Evolutionary conservation across 1,284 basidiomycete genomes (phyloP).

Genomic region (Sphagnurus paluster): DNA sequence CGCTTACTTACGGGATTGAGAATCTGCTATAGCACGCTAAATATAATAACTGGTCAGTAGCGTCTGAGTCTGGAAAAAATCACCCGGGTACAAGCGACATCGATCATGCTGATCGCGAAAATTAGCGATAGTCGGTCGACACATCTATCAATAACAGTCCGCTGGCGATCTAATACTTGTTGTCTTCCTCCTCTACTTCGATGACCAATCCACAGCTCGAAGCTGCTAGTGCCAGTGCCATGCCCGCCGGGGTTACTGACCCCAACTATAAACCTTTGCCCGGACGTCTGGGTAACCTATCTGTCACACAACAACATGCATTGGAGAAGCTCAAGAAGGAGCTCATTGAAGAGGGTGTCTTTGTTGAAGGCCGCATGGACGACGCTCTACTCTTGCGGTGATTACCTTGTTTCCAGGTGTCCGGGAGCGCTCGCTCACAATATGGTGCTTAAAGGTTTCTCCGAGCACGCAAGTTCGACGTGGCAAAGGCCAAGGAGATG

Average conservation of each 20-base stretch:
- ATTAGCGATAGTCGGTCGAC: not conserved
- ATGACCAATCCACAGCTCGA: conserved; percentile 1
- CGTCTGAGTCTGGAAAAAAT: too few species aligned
- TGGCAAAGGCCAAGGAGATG: conserved; percentile 84
- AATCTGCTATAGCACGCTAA: not conserved
- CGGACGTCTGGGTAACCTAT: conserved; percentile 84
- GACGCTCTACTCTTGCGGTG: conserved; percentile 78
- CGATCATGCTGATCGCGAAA: not conserved
- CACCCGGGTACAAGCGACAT: not conserved
- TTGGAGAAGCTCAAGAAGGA: conserved; percentile 75
- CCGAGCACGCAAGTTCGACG: conserved; percentile 91
- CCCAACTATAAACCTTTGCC: conserved; percentile 73
- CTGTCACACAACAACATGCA: conserved; percentile 63
- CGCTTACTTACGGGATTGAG: not conserved
- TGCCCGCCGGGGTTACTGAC: conserved; percentile 65
- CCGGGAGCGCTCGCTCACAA: not conserved
- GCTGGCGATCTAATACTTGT: not conserved
- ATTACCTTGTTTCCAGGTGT: conserved; percentile 13
- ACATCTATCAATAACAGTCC: not conserved
- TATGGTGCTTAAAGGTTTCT: conserved; percentile 63
- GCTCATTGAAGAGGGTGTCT: conserved; percentile 60
- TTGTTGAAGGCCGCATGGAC: conserved; percentile 73
- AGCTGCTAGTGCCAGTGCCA: conserved; percentile 47
- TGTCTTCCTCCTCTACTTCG: not conserved
- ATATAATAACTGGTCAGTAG: too few species aligned